Conservation (phyloP, 768 basidiomycete species). For the Mycena crocata region DNA sequence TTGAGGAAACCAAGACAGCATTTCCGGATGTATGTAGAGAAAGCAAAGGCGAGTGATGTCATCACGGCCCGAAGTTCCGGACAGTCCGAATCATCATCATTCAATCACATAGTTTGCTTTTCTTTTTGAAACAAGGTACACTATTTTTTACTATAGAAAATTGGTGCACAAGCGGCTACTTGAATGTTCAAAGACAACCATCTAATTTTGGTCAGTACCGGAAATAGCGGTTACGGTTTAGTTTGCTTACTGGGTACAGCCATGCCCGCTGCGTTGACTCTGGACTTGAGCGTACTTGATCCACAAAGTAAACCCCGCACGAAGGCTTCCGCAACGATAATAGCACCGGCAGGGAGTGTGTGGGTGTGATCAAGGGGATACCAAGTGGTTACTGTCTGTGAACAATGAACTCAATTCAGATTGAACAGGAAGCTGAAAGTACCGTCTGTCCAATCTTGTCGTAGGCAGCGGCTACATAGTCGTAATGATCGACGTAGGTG, state of each 20-base stretch:
- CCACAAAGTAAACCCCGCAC: constrained; percentile 58
- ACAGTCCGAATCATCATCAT: too few relatives aligned
- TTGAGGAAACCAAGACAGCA: constrained; percentile 29
- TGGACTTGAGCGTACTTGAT: constrained; percentile 45
- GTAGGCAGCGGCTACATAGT: constrained; percentile 57
- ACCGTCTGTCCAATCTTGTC: constrained; percentile 51
- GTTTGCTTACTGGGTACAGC: constrained; percentile 49
- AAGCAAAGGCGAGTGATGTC: too few relatives aligned
- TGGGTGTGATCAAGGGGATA: constrained; percentile 63
- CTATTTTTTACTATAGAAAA: too few relatives aligned
- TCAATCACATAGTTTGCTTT: too few relatives aligned
- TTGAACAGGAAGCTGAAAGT: not conserved
- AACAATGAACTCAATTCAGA: constrained; percentile 34
- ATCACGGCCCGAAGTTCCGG: too few relatives aligned
- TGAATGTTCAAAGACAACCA: constrained; percentile 31
- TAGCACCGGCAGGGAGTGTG: constrained; percentile 56
- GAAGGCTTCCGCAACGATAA: constrained; percentile 60
- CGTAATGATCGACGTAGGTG: constrained; percentile 60
- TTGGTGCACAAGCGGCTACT: not conserved
- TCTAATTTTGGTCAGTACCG: constrained; percentile 21
- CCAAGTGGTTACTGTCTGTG: constrained; percentile 40
- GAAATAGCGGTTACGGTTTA: not conserved
- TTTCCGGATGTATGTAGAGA: too few relatives aligned
- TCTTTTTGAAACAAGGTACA: too few relatives aligned
- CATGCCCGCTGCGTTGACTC: constrained; percentile 50